Percentiles rank a stretch among this genome's conserved stretches.
Evolutionary conservation across 2,329 filamentous ascomycete species (phyloP).

Genomic region (Alternaria triticina): DNA sequence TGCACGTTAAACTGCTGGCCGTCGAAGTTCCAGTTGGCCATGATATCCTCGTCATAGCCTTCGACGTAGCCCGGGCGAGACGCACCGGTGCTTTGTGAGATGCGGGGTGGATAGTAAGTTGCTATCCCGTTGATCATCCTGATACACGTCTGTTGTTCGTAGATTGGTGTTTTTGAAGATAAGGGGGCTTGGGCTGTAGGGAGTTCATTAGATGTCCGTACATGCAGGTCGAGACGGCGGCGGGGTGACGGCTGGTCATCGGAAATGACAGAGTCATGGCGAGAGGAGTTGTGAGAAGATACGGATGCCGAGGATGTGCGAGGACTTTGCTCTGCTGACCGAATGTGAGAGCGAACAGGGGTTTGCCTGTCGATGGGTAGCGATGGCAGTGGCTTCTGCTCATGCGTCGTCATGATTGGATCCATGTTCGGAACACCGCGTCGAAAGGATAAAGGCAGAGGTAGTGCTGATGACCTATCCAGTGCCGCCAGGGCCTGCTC

Average conservation of each 20-base stretch:
- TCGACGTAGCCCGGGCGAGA: not conserved
- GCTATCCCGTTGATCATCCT: not conserved
- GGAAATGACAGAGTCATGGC: not conserved
- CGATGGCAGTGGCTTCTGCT: not conserved
- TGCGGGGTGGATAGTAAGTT: not conserved
- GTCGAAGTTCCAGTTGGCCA: too few relatives aligned
- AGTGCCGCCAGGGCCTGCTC: not conserved
- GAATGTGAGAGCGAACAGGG: not conserved
- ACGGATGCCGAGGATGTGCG: not conserved
- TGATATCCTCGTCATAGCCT: constrained; percentile 5
- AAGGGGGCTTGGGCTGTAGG: not conserved
- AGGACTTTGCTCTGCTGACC: not conserved
- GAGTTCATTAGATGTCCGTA: not conserved
- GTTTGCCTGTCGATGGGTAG: not conserved
- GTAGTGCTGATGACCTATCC: not conserved
- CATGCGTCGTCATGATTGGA: not conserved
- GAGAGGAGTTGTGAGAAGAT: not conserved
- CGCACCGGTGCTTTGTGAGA: not conserved
- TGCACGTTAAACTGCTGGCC: constrained; percentile 23
- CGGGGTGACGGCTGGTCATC: not conserved
- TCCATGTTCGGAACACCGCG: not conserved
- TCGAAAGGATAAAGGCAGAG: not conserved
- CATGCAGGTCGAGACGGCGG: not conserved
- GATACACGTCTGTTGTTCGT: not conserved
- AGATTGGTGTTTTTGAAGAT: not conserved